Percentiles rank a stretch among this genome's conserved stretches.
These are phyloP conservation scores for Trichoderma hamatum DNA, from an alignment of 2,329 filamentous ascomycete genomes.

Conservation along the genomic window DNA sequence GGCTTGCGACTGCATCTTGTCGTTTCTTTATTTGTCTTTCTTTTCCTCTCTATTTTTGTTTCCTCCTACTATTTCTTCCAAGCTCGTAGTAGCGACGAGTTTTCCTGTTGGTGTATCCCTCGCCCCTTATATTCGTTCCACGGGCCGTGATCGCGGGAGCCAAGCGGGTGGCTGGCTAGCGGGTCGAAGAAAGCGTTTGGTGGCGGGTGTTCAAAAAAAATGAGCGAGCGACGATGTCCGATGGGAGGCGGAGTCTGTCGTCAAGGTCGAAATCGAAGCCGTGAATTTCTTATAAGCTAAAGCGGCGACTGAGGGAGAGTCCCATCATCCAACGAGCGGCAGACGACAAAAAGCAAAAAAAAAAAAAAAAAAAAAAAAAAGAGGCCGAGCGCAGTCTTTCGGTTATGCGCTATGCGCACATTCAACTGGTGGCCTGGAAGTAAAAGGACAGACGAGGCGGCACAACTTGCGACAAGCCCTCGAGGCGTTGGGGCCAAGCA, in stretches of 20 bases:
- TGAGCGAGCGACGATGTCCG: conserved; percentile 6
- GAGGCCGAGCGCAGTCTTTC: neutral
- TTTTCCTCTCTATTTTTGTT: neutral
- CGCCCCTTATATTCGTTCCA: conserved; percentile 12
- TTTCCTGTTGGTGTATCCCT: neutral
- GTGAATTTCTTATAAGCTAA: neutral
- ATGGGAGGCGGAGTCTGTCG: neutral
- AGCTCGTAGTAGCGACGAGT: neutral
- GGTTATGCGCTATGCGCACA: conserved; percentile 1
- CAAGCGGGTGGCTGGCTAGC: conserved; percentile 18
- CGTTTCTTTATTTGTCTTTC: neutral
- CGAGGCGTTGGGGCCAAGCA: neutral
- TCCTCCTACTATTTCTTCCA: neutral
- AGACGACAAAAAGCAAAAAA: neutral
- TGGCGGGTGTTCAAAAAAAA: neutral
- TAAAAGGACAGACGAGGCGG: neutral
- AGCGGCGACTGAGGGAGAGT: neutral
- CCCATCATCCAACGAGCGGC: conserved; percentile 26
- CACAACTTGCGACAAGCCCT: neutral
- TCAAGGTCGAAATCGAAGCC: neutral
- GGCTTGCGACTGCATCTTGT: conserved; percentile 54
- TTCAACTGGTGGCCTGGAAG: neutral
- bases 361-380: too few relatives aligned
- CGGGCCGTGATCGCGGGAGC: conserved; percentile 15
- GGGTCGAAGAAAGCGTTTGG: conserved; percentile 13